Conservation (phyloP, 1,139 yeast species). For the Blastobotrys niveus region DNA sequence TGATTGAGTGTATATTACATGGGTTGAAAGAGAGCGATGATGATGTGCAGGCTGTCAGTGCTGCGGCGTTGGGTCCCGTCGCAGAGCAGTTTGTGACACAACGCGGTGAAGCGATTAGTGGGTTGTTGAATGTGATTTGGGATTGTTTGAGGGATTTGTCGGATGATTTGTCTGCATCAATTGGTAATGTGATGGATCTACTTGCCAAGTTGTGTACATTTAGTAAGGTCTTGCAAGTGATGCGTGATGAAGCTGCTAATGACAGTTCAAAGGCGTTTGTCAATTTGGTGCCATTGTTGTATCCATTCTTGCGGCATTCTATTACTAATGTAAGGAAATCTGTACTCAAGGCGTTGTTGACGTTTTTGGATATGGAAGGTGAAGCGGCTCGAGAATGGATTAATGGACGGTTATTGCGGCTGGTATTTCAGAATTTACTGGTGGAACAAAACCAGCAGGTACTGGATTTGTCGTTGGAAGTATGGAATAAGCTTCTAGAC, state of each 20-base stretch:
- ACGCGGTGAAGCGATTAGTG: slow-evolving; percentile 54
- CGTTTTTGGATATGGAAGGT: slow-evolving; percentile 66
- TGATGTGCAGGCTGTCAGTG: slow-evolving; percentile 96
- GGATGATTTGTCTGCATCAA: slow-evolving; percentile 90
- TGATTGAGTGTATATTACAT: slow-evolving; percentile 79
- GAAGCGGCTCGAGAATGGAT: slow-evolving; percentile 59
- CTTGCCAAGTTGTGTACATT: slow-evolving; percentile 83
- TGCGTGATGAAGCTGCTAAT: slow-evolving; percentile 50
- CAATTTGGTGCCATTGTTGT: slow-evolving; percentile 78
- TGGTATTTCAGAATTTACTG: slow-evolving; percentile 78
- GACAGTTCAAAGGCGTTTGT: slow-evolving; percentile 54
- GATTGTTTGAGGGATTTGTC: slow-evolving; percentile 73
- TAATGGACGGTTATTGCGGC: slow-evolving; percentile 61
- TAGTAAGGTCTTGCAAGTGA: slow-evolving; percentile 59
- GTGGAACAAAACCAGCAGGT: slow-evolving; percentile 84
- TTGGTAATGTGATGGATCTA: slow-evolving; percentile 94
- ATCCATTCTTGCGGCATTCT: slow-evolving; percentile 91
- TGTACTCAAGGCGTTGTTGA: slow-evolving; percentile 71
- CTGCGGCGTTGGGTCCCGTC: slow-evolving; percentile 86
- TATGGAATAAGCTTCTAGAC: slow-evolving; percentile 53
- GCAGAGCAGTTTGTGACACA: slow-evolving; percentile 74
- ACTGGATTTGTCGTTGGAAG: slow-evolving; percentile 54
- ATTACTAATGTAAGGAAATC: slow-evolving; percentile 88
- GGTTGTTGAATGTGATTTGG: slow-evolving; percentile 78
- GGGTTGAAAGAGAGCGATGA: slow-evolving; percentile 83